These are phyloP conservation scores for Pezicula rhizophila DNA, from an alignment of 2,329 filamentous ascomycete genomes.

Conservation along the genomic window DNA sequence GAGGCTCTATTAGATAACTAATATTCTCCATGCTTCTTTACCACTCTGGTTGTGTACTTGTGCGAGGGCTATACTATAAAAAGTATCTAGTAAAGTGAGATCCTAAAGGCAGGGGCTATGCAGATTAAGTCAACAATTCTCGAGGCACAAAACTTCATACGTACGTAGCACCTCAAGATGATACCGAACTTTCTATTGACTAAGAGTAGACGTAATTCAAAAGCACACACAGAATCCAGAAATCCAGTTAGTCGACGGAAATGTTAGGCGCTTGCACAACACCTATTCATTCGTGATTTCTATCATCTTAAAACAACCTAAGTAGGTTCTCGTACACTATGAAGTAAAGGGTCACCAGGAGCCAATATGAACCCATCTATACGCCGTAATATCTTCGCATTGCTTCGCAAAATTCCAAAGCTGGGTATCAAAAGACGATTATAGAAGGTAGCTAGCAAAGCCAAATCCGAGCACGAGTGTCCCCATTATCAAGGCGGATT, in stretches of 20 bases:
- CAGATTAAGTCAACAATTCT: too few species aligned
- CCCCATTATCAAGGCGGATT: not conserved
- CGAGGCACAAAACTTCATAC: too few species aligned
- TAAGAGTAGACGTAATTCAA: too few species aligned
- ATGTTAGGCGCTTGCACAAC: too few species aligned
- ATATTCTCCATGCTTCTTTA: slow-evolving; percentile 1
- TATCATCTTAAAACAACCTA: not conserved
- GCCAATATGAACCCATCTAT: not conserved
- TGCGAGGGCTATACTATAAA: too few species aligned
- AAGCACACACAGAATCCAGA: too few species aligned
- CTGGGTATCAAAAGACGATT: not conserved
- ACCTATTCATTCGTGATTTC: not conserved
- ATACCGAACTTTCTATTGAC: too few species aligned
- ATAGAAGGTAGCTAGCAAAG: not conserved
- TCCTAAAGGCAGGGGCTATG: too few species aligned
- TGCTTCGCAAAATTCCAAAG: not conserved
- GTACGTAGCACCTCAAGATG: too few species aligned
- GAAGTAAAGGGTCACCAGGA: slow-evolving; percentile 1
- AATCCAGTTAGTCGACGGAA: too few species aligned
- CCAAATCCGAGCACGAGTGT: not conserved
- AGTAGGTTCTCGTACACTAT: not conserved
- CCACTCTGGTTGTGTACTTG: too few species aligned
- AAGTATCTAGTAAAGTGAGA: too few species aligned
- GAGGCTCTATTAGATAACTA: slow-evolving; percentile 20
- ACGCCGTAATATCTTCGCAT: not conserved